Evolutionary conservation across 2,329 filamentous ascomycete species (phyloP).

Genomic region (Penicillium capsulatum): DNA sequence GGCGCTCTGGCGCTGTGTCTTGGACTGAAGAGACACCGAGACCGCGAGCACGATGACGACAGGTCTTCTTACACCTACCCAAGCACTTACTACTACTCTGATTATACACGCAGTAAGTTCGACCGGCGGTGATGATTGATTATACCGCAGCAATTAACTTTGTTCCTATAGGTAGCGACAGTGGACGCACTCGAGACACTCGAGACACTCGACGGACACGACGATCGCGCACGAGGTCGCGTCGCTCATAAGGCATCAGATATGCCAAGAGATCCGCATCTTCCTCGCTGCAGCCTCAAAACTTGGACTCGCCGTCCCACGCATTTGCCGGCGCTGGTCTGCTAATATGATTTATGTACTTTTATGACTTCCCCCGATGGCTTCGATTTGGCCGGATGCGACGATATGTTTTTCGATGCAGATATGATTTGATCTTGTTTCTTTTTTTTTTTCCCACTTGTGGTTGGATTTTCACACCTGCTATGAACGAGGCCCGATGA

Average conservation of each 20-base stretch:
- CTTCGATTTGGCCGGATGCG: constrained; percentile 3
- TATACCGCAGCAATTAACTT: constrained; percentile 6
- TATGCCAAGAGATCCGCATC: background rate
- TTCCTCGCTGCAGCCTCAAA: background rate
- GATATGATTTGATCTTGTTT: constrained; percentile 9
- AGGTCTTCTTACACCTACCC: constrained; percentile 40
- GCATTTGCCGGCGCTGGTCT: constrained; percentile 20
- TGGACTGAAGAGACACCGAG: constrained; percentile 42
- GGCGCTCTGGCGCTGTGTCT: constrained; percentile 45
- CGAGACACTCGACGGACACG: constrained; percentile 29
- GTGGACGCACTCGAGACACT: constrained; percentile 38
- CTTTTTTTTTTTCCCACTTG: no score
- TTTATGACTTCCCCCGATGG: constrained; percentile 16
- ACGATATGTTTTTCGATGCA: constrained; percentile 15
- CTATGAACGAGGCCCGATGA: constrained; percentile 1
- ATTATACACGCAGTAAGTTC: constrained; percentile 42
- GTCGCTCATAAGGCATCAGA: constrained; percentile 19
- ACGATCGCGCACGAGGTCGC: constrained; percentile 29
- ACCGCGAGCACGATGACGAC: constrained; percentile 34
- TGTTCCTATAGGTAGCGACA: constrained; percentile 39
- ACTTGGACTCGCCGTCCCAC: constrained; percentile 7
- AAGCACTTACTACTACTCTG: constrained; percentile 42
- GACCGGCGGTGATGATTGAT: background rate
- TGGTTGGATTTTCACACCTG: constrained; percentile 1
- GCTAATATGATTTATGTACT: constrained; percentile 21